These are phyloP conservation scores for Prinsepia uniflora DNA, from an alignment of 306 rosid genomes.

Conservation along the genomic window DNA sequence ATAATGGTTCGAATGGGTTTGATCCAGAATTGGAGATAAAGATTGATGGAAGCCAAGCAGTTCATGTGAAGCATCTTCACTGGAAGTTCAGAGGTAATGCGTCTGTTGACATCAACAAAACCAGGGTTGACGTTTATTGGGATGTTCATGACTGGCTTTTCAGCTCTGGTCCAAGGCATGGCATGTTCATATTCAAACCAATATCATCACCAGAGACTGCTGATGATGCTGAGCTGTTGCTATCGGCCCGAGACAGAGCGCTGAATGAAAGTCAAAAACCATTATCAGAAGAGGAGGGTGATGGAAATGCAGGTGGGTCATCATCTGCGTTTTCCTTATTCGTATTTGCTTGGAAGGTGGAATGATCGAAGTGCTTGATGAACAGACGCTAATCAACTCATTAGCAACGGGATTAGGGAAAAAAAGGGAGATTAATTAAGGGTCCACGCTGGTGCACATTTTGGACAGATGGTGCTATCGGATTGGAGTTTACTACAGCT, in stretches of 20 bases:
- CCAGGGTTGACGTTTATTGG: constrained; percentile 74
- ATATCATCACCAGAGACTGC: constrained; percentile 25
- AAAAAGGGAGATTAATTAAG: background rate
- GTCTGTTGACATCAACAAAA: constrained; percentile 45
- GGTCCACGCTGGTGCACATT: constrained; percentile 8
- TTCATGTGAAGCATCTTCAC: constrained; percentile 79
- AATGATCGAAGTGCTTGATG: constrained; percentile 21
- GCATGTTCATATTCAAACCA: constrained; percentile 75
- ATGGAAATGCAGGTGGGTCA: constrained; percentile 33
- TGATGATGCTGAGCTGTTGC: background rate
- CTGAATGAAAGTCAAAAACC: constrained; percentile 24
- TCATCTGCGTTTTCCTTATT: constrained; percentile 60
- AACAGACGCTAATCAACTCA: background rate
- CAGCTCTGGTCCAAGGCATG: constrained; percentile 69
- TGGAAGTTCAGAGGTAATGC: constrained; percentile 97
- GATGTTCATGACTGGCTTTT: constrained; percentile 98
- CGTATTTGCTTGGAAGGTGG: constrained; percentile 85
- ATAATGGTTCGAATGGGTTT: constrained; percentile 24
- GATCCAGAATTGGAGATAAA: constrained; percentile 86
- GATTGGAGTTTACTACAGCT: constrained; percentile 22
- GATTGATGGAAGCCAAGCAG: constrained; percentile 64
- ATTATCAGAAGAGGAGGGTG: constrained; percentile 9
- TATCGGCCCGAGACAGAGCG: constrained; percentile 12
- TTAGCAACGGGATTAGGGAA: background rate
- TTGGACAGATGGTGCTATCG: constrained; percentile 22